Base-by-base conservation (phyloP, 1,284 basidiomycete genomes). In the Ganoderma boninense region DNA sequence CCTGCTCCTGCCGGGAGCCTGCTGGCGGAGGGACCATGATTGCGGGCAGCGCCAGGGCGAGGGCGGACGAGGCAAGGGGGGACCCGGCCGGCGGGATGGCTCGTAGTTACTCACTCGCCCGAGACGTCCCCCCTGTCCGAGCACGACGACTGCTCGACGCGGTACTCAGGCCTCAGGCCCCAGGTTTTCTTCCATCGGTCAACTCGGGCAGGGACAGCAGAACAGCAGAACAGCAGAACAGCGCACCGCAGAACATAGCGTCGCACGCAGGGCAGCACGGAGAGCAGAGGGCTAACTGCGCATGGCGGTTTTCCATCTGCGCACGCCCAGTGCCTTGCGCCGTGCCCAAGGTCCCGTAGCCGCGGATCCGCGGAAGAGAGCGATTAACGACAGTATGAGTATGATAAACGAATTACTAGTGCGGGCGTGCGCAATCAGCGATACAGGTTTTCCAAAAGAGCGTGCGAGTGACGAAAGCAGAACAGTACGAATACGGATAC, bases 371-470 rank as follows among this genome's bases (percentile, higher is more conserved):
- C 49, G 23, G 57, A 59, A 63, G 20, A 63, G 20, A 6, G 6
- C 26, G 14, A 64, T 57, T 35, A 65, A 56, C 23, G 29, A 43
- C 18, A 14, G 20, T 56, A 26, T 56, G 11, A 56, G 32, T 65
- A 38, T 32, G 4, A 32, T 32, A 32, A 52, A 49, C 38, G n/a
- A 40, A 26, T 13, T 26, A 54, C n/a, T 61, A 64, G 62, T 64
- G 32, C 46, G 23, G 35, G 52, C 42, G 16, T 62, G 1, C 44
- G n/a, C 23, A 35, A 35, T 44, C 49, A 57, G 49, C n/a, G 60
- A 62, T 40, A 65, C 38, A 54, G 40, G 38, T 40, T 40, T 40
- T 40, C 32, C 32, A 23, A 65, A 65, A 11, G 64, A 65, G 63
- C 63, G 63, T 64, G 32, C 10, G 26, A 29, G 26, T 29, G 26